A percentile compares a stretch with the other conserved stretches of the same genome.
phyloP scores from a whole-genome alignment of 495 filamentous ascomycete genomes.

The Lepraria neglecta region DNA sequence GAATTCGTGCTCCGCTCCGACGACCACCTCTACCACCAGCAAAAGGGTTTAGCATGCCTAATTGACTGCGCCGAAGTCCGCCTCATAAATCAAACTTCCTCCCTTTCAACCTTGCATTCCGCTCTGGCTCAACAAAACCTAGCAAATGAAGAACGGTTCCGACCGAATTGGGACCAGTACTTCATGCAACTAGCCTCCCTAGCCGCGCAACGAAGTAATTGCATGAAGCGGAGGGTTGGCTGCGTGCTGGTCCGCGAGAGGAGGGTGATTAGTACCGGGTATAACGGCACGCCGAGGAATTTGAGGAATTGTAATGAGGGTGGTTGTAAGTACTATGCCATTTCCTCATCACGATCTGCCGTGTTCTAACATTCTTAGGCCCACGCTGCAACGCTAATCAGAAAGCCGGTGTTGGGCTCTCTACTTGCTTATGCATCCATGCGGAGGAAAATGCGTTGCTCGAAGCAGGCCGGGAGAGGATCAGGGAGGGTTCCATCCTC shows the following conservation, averaged over 20 bases:
- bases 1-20: constrained; percentile 75
- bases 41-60: constrained; percentile 60
- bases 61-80: constrained; percentile 74
- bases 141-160: constrained; percentile 67
- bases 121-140: constrained; percentile 66
- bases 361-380: constrained; percentile 34
- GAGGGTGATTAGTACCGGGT: constrained; percentile 91
- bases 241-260: constrained; percentile 87
- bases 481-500: constrained; percentile 68
- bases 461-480: constrained; percentile 86
- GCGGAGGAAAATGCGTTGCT: constrained; percentile 95
- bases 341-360: not conserved
- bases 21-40: constrained; percentile 62
- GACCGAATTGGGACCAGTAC: constrained; percentile 95
- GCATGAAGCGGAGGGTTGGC: constrained; percentile 95
- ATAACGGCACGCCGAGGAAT: constrained; percentile 89
- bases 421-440: constrained; percentile 89
- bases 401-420: constrained; percentile 63
- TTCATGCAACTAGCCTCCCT: constrained; percentile 94
- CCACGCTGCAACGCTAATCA: constrained; percentile 72
- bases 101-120: constrained; percentile 59
- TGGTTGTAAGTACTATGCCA: constrained; percentile 54
- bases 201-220: constrained; percentile 86
- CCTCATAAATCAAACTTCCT: constrained; percentile 74
- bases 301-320: constrained; percentile 88